Evolutionary conservation across 2,329 filamentous ascomycete species (phyloP).

Genomic region (Trichocomaceae sp.): DNA sequence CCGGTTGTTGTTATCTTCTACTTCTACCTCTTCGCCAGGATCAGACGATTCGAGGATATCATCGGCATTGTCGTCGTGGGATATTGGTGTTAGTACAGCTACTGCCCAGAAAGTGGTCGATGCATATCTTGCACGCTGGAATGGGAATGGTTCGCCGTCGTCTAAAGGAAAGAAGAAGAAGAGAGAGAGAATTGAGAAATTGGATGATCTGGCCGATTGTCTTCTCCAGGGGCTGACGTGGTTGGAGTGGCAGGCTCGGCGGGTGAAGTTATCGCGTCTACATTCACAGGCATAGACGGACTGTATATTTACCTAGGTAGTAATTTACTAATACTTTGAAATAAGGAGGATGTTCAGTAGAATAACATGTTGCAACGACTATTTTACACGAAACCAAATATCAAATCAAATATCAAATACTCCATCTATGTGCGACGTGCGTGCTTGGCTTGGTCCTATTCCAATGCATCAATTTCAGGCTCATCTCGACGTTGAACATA

Average conservation of each 20-base stretch:
- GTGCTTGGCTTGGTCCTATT: conserved; percentile 7
- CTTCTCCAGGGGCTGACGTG: conserved; percentile 71
- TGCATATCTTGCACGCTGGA: conserved; percentile 9
- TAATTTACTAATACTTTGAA: background rate
- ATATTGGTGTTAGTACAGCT: background rate
- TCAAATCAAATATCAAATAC: background rate
- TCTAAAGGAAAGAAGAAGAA: background rate
- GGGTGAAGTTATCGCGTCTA: conserved; percentile 13
- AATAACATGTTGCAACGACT: background rate
- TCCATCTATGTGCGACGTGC: conserved; percentile 11
- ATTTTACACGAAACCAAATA: conserved; percentile 1
- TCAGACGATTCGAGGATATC: background rate
- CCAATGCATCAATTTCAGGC: conserved; percentile 12
- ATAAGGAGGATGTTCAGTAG: background rate
- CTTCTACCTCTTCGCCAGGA: background rate
- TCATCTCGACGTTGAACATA: background rate
- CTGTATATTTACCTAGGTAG: no score
- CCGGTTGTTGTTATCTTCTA: background rate
- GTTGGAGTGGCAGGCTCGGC: conserved; percentile 60
- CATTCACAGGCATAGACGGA: no score
- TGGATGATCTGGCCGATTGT: conserved; percentile 77
- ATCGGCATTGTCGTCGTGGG: background rate
- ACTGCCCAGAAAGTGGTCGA: background rate
- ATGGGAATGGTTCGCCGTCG: background rate
- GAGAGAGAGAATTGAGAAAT: conserved; percentile 43